Conservation (phyloP, 2,329 filamentous ascomycete species). For the Phaeosphaeriaceae sp. region DNA sequence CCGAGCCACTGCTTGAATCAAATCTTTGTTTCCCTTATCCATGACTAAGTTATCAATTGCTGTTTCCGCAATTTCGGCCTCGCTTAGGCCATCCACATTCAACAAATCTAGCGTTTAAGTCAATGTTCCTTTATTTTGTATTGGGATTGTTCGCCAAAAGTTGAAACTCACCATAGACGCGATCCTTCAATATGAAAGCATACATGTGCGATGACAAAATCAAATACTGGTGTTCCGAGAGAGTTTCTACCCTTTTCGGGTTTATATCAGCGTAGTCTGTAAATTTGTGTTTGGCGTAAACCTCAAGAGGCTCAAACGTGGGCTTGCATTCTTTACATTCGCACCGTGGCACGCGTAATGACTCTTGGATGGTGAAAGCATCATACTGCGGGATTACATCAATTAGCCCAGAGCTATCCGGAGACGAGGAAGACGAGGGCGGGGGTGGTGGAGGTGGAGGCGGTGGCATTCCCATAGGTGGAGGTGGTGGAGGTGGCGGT, state of each 20-base stretch:
- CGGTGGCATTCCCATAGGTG: background rate
- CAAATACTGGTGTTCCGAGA: background rate
- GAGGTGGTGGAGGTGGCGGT: too few relatives aligned
- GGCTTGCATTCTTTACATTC: slow-evolving; percentile 3
- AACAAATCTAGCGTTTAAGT: too few relatives aligned
- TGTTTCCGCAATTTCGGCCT: too few relatives aligned
- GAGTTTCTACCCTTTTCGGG: too few relatives aligned
- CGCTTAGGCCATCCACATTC: too few relatives aligned
- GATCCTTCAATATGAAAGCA: background rate
- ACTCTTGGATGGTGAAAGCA: background rate
- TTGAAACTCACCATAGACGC: background rate
- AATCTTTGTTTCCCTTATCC: background rate
- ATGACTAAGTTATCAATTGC: background rate
- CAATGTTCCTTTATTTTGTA: too few relatives aligned
- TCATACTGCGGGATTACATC: background rate
- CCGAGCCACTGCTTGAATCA: too few relatives aligned
- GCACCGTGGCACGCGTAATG: slow-evolving; percentile 1
- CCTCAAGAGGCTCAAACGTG: background rate
- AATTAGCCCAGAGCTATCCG: background rate
- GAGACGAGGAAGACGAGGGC: too few relatives aligned
- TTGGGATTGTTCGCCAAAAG: too few relatives aligned
- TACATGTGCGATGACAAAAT: background rate
- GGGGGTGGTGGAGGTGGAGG: too few relatives aligned
- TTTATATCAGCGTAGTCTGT: background rate
- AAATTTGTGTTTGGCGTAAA: background rate